Evolutionary conservation across 2,329 filamentous ascomycete species (phyloP), one percentile per base, ranked within the genome.

Genomic region (Colletotrichum salicis): DNA sequence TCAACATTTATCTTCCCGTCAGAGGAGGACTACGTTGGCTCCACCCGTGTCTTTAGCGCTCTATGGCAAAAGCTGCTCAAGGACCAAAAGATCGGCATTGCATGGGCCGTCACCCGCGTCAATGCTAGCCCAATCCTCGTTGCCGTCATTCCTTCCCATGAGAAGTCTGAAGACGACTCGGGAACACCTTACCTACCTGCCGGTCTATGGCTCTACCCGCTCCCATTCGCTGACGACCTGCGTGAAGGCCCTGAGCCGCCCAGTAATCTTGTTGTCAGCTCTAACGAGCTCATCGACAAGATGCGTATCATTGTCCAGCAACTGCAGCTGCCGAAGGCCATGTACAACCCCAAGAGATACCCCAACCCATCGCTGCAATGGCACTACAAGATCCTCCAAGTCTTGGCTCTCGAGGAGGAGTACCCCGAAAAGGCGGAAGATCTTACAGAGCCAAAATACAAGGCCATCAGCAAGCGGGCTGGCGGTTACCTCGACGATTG

Each of bases 381-480:
- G 95, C 96, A 98, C 83, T 99, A 98, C 85, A 92, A 91, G 73
- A 97, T 99, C 57, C 85, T 99, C 0, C 96, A 99, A 82, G 93
- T 94, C 7, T 87, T 98, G 69, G 96, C 96, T 0, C 86, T 99
- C 1, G 95, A 97, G 45, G 96, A 99, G 79, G 95, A 98, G 75
- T 84, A 97, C 1, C 95, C 95, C 0, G 92, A 93, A 24, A 88
- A 92, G 61, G 82, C 83, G 1, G 86, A 89, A 15, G 96, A 99
- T 78, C 91, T 93, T 74, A 98, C 96, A 0, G 80, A 94, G 15
- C 96, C 96, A 1, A 94, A 93, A 76, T 95, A 92, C 81, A 92
- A 89, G 76, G 94, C 97, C 75, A 98, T 99, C 67, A 90, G 95
- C 80, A 98, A 97, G 84, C 91, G 96, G 35, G 92, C 93, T 1